Evolutionary conservation across 495 filamentous ascomycete species (phyloP).

Genomic region (Penicillium egyptiacum): DNA sequence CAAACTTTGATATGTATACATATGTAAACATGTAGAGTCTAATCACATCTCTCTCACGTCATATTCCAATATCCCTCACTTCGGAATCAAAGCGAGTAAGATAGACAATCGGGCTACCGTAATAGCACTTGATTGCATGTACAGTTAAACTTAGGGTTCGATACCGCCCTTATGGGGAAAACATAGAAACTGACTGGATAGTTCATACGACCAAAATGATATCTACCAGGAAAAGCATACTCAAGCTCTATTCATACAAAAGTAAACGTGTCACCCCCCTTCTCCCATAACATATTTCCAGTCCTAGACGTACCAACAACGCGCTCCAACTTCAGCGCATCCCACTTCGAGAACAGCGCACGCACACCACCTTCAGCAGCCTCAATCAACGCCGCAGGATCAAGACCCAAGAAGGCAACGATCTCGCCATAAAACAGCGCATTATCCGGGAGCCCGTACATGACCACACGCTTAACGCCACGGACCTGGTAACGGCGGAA

Average conservation of each 20-base stretch:
- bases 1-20: no score
- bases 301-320: constrained; percentile 78
- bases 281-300: constrained; percentile 66
- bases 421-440: constrained; percentile 86
- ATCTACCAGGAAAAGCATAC: constrained; percentile 4
- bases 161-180: no score
- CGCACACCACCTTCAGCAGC: constrained; percentile 54
- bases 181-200: neutral
- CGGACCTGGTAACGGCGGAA: constrained; percentile 80
- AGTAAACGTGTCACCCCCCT: constrained; percentile 82
- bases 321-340: constrained; percentile 83
- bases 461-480: constrained; percentile 75
- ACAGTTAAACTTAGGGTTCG: no score
- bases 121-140: no score
- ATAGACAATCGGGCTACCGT: no score
- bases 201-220: neutral
- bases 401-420: constrained; percentile 63
- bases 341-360: constrained; percentile 82
- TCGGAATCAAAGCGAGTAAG: no score
- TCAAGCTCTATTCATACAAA: constrained; percentile 37
- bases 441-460: constrained; percentile 90
- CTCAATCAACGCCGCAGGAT: constrained; percentile 37
- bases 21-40: no score
- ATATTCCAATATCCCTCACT: no score
- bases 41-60: no score